These are phyloP conservation scores for Xylaria sp. DNA, from an alignment of 2,329 filamentous ascomycete species.

Conservation along the genomic window DNA sequence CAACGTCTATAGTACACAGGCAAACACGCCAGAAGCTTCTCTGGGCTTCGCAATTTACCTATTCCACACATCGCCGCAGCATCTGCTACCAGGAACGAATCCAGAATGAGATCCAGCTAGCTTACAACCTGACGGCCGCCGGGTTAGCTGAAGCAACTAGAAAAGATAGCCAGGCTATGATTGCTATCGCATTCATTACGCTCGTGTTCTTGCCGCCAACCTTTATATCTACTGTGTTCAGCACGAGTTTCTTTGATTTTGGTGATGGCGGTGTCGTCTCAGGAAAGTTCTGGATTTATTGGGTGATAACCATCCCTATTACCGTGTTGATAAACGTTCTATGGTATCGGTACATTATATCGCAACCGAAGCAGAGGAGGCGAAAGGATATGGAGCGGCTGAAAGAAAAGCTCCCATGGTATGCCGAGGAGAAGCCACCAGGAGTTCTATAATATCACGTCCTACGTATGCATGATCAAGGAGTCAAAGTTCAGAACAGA, in stretches of 20 bases:
- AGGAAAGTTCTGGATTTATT: neutral
- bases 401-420: neutral
- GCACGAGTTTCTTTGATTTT: neutral
- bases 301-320: neutral
- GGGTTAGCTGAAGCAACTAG: neutral
- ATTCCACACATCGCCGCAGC: neutral
- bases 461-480: neutral
- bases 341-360: neutral
- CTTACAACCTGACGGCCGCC: neutral
- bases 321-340: neutral
- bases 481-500: too few relatives aligned
- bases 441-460: neutral
- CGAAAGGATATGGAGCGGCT: neutral
- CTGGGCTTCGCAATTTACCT: neutral
- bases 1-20: neutral
- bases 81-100: neutral
- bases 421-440: neutral
- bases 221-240: neutral
- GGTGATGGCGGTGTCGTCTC: neutral
- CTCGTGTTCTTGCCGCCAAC: neutral
- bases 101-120: neutral
- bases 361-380: neutral
- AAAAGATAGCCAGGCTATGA: neutral
- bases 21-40: neutral
- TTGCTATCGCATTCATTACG: neutral